A percentile compares a stretch with the other conserved stretches of the same genome.
Conservation (phyloP, 2,329 filamentous ascomycete genomes). For the Botrytis paeoniae region DNA sequence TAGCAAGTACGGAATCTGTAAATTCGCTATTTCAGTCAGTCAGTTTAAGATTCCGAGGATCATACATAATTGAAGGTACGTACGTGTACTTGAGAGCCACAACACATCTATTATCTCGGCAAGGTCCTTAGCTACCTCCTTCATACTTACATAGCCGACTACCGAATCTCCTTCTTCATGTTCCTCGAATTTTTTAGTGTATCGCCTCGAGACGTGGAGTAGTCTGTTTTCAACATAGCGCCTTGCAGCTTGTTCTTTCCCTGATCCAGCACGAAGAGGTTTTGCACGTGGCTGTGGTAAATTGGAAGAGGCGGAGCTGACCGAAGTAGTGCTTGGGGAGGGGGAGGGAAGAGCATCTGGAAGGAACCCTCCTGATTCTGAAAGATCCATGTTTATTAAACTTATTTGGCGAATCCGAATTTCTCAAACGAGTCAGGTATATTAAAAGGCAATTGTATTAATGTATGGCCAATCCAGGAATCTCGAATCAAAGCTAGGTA, state of each 20-base stretch:
- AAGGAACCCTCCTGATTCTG: conserved; percentile 50
- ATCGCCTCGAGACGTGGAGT: conserved; percentile 54
- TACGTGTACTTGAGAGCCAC: conserved; percentile 86
- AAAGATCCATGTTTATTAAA: conserved; percentile 2
- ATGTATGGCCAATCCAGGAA: not conserved
- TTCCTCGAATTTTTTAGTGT: conserved; percentile 56
- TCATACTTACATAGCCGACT: conserved; percentile 64
- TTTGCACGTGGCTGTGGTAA: conserved; percentile 56
- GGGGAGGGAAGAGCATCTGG: conserved; percentile 49
- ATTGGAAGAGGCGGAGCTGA: conserved; percentile 35
- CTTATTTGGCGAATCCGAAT: not conserved
- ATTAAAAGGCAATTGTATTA: not conserved
- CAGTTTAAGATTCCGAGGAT: not conserved
- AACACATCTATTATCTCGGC: conserved; percentile 74
- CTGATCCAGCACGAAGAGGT: conserved; percentile 53
- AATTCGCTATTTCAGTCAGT: conserved; percentile 52
- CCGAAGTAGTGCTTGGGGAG: conserved; percentile 50
- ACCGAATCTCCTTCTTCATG: conserved; percentile 47
- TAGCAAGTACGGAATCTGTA: conserved; percentile 83
- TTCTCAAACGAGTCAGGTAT: not conserved
- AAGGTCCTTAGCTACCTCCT: conserved; percentile 64
- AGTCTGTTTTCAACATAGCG: conserved; percentile 55
- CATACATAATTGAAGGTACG: conserved; percentile 39
- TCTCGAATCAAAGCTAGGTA: too few species aligned
- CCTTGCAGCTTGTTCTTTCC: conserved; percentile 58